phyloP scores from a whole-genome alignment of 2,329 filamentous ascomycete species.

The Colletotrichum camelliae region DNA sequence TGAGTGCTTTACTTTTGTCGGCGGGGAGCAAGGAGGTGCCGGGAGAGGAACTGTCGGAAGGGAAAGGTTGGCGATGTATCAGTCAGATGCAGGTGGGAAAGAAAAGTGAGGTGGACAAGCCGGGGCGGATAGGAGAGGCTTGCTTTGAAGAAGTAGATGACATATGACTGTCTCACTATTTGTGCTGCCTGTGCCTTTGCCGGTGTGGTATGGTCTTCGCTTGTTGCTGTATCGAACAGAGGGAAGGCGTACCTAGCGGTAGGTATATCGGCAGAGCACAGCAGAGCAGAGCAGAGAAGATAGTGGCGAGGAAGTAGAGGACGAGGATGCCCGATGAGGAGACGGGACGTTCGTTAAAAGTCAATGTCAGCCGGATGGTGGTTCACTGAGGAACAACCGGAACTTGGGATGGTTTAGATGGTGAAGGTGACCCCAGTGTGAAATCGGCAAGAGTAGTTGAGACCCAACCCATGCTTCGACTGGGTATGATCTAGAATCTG shows the following conservation, averaged over 20 bases:
- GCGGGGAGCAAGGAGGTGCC: neutral
- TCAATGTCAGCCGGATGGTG: neutral
- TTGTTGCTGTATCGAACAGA: neutral
- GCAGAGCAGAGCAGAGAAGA: neutral
- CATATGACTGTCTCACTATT: slow-evolving; percentile 1
- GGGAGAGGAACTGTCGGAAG: neutral
- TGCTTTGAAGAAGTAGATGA: neutral
- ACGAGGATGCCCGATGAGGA: neutral
- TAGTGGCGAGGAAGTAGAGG: neutral
- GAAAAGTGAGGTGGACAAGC: neutral
- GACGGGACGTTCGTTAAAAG: neutral
- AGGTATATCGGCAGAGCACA: neutral
- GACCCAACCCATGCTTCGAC: neutral
- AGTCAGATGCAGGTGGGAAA: neutral
- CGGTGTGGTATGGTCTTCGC: neutral
- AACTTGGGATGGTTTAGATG: slow-evolving; percentile 3
- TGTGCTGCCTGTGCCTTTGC: neutral
- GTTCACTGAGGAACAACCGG: slow-evolving; percentile 5
- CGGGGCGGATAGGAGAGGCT: neutral
- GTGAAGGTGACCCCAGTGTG: neutral
- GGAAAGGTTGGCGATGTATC: neutral
- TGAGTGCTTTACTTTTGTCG: neutral
- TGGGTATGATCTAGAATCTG: neutral
- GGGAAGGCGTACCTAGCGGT: neutral
- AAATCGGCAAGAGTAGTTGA: neutral